Conservation (phyloP, 2,329 filamentous ascomycete species). For the Xenosphaeropsis pyriputrescens region DNA sequence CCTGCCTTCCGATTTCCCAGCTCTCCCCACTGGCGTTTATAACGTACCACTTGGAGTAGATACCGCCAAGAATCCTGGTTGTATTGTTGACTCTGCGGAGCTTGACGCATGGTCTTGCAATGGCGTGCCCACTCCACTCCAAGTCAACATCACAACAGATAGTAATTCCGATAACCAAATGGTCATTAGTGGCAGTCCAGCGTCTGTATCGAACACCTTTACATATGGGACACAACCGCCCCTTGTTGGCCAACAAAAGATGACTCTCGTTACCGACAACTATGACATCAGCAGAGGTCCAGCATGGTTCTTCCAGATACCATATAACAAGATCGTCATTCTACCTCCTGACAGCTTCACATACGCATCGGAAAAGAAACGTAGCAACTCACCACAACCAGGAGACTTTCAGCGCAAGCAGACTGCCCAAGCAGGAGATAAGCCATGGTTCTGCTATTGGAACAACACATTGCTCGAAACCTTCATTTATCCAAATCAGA, state of each 20-base stretch:
- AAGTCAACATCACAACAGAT: conserved; percentile 8
- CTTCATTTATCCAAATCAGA: conserved; percentile 44
- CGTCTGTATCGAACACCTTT: neutral
- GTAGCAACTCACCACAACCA: conserved; percentile 1
- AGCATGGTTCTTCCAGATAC: conserved; percentile 45
- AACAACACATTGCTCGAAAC: conserved; percentile 52
- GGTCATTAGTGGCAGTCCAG: neutral
- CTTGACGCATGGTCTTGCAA: conserved; percentile 50
- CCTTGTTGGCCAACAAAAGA: conserved; percentile 23
- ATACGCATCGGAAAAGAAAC: conserved; percentile 8
- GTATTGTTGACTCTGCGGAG: conserved; percentile 39
- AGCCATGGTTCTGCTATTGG: conserved; percentile 58
- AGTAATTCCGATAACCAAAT: conserved; percentile 1
- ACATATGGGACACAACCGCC: conserved; percentile 48
- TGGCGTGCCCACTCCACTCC: conserved; percentile 18
- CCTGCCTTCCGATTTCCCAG: conserved; percentile 32
- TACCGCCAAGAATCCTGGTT: conserved; percentile 34
- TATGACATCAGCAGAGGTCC: conserved; percentile 40
- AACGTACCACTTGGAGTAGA: conserved; percentile 35
- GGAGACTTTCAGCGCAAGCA: conserved; percentile 13
- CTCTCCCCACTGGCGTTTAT: conserved; percentile 39
- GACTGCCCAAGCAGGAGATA: conserved; percentile 34
- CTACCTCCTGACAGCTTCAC: conserved; percentile 15
- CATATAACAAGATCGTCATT: conserved; percentile 51
- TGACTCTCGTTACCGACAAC: conserved; percentile 41